Evolutionary conservation across 163 green algal genomes (phyloP).

Genomic region (Botryococcus braunii): DNA sequence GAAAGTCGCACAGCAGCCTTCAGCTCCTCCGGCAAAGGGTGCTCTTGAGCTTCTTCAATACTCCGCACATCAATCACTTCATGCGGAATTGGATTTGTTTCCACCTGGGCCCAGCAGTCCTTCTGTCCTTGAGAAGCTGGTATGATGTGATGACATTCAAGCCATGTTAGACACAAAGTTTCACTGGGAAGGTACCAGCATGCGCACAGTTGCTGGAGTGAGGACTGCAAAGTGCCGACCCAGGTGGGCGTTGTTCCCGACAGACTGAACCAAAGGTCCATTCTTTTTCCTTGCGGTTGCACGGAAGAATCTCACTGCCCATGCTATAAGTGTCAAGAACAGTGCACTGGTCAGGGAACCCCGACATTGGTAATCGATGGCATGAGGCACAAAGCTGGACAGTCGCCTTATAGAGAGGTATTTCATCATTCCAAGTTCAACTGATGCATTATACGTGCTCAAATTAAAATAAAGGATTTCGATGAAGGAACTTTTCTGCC

Average conservation of each 20-base stretch:
- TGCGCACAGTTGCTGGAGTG: slow-evolving; percentile 26
- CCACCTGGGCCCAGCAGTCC: slow-evolving; percentile 19
- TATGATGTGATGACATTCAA: background rate
- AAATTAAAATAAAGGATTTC: too few species aligned
- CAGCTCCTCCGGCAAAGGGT: slow-evolving; percentile 8
- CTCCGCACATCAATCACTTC: slow-evolving; percentile 29
- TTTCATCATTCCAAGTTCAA: too few species aligned
- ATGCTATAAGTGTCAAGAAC: slow-evolving; percentile 52
- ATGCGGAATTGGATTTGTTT: slow-evolving; percentile 32
- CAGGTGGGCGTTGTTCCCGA: background rate
- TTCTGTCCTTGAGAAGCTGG: background rate
- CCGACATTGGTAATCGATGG: slow-evolving; percentile 43
- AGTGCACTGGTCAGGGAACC: slow-evolving; percentile 50
- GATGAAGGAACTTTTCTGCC: too few species aligned
- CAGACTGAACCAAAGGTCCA: background rate
- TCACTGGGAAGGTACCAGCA: slow-evolving; percentile 24
- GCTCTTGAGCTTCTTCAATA: background rate
- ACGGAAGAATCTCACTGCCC: slow-evolving; percentile 45
- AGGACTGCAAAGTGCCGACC: slow-evolving; percentile 26
- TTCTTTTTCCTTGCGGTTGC: slow-evolving; percentile 11
- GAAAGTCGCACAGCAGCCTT: background rate
- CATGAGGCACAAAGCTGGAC: too few species aligned
- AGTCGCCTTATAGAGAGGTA: too few species aligned
- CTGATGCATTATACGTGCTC: too few species aligned
- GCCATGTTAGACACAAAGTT: background rate